Base-by-base conservation (phyloP, 371 early-diverging fungal species). In the Dichotomocladium elegans region DNA sequence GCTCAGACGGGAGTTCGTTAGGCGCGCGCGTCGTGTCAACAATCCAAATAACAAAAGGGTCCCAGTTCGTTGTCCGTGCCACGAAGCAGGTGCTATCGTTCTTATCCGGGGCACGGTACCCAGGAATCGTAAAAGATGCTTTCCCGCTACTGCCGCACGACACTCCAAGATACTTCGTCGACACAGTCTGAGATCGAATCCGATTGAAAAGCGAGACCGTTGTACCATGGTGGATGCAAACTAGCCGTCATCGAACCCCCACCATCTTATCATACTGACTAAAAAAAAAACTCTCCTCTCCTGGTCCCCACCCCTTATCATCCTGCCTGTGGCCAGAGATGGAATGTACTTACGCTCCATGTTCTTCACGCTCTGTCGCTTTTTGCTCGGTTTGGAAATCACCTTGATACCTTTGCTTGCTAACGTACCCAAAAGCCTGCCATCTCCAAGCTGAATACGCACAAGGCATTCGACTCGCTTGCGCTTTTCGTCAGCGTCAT, bases 11-110 rank as follows among this genome's bases (percentile, higher is more conserved):
- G 31, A 55, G 19, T 12, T 58, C 63, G n/a, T 58, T 57, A 2
- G 74, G 70, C 49, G 52, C 45, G 7, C 64, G 61, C 2, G 81
- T 72, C 1, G 86, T 83, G 57, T 91, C 83, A 24, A 90, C 88
- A 14, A 88, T 72, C 93, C 93, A 94, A 44, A 94, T 88, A 22
- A 91, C 83, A 70, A 92, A 94, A 7, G 90, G 88, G 55, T 92
- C 91, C 94, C 94, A 94, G 21, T 79, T 67, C 8, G 83, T 80
- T 31, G 89, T 88, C 37, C 91, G 72, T 2, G 91, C 86, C 2
- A 89, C 88, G 72, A 92, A 91, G 33, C 85, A 86, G 1, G 87
- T 81, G 6, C 48, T 54, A 7, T 22, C 33, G n/a, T n/a, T n/a
- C 12, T 17, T 35, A 24, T 15, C 77, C 19, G 40, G 27, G 65